Conservation (phyloP, 2,329 filamentous ascomycete species). For the Epichloe brachyelytri region DNA sequence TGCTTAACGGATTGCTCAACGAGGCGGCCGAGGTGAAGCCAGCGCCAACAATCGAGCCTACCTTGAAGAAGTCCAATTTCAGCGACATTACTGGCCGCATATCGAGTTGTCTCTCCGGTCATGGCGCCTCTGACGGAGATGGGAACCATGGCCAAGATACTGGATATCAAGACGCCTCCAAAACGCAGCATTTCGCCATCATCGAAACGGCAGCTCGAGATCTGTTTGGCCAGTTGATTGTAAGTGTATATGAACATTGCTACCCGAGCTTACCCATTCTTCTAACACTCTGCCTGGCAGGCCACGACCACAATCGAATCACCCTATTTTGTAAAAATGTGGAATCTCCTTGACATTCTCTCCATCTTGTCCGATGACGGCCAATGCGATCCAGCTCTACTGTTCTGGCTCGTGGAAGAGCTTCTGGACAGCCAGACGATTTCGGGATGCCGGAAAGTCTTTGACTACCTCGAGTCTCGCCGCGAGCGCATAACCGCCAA, state of each 20-base stretch:
- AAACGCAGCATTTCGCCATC: constrained; percentile 47
- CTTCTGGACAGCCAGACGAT: constrained; percentile 94
- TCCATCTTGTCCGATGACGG: constrained; percentile 75
- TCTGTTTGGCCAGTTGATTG: constrained; percentile 67
- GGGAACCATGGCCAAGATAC: constrained; percentile 14
- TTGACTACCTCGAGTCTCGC: constrained; percentile 89
- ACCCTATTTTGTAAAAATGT: constrained; percentile 68
- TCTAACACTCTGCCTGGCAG: constrained; percentile 28
- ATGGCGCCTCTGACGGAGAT: constrained; percentile 14
- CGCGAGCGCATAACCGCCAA: constrained; percentile 74
- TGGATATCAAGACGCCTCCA: constrained; percentile 26
- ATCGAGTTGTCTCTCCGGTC: constrained; percentile 18
- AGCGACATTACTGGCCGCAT: constrained; percentile 34
- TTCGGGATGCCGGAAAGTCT: constrained; percentile 76
- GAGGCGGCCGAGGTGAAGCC: constrained; percentile 48
- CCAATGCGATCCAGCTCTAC: constrained; percentile 62
- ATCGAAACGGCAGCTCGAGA: constrained; percentile 76
- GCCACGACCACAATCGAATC: constrained; percentile 64
- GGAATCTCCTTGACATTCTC: constrained; percentile 90
- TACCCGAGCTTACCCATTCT: no score
- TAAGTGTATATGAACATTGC: constrained; percentile 29
- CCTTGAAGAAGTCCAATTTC: constrained; percentile 58
- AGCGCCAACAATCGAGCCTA: constrained; percentile 54
- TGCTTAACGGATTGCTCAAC: constrained; percentile 44
- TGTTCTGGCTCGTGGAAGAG: constrained; percentile 89